These are phyloP conservation scores for Saccharomyces hybrid DNA, from an alignment of 1,139 yeast species.

Conservation along the genomic window DNA sequence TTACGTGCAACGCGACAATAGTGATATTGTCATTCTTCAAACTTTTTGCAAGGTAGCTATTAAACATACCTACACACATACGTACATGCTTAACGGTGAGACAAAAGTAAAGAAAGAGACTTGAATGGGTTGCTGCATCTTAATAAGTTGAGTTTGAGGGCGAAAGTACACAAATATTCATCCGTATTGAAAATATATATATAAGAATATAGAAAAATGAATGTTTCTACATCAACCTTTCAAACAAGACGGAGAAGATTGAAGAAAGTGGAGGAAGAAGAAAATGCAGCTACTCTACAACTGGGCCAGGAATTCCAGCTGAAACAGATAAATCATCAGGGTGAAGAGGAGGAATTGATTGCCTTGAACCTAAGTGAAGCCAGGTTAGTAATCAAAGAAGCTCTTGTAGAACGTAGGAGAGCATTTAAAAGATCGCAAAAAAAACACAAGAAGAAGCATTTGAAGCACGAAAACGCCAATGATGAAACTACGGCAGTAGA, in stretches of 20 bases:
- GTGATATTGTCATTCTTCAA: neutral
- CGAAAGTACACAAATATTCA: neutral
- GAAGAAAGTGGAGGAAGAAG: constrained; percentile 68
- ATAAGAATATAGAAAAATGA: constrained; percentile 41
- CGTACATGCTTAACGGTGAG: too few relatives aligned
- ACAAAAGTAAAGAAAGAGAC: neutral
- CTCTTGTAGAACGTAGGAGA: constrained; percentile 68
- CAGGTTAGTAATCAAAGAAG: constrained; percentile 81
- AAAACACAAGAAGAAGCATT: constrained; percentile 36
- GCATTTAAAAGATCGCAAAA: constrained; percentile 37
- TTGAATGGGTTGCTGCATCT: neutral
- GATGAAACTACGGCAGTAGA: constrained; percentile 10
- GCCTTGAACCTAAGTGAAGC: constrained; percentile 88
- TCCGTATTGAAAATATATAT: neutral
- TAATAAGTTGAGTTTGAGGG: neutral
- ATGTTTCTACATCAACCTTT: constrained; percentile 81
- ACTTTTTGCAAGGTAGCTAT: neutral
- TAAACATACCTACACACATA: neutral
- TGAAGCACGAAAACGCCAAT: constrained; percentile 26
- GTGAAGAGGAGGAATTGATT: constrained; percentile 67
- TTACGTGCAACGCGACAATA: neutral
- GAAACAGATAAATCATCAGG: constrained; percentile 72
- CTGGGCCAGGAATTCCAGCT: constrained; percentile 90
- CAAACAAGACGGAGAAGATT: constrained; percentile 74
- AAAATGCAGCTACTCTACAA: constrained; percentile 78